Conservation (phyloP, 2,329 filamentous ascomycete genomes). For the Cladosporium cucumerinum region DNA sequence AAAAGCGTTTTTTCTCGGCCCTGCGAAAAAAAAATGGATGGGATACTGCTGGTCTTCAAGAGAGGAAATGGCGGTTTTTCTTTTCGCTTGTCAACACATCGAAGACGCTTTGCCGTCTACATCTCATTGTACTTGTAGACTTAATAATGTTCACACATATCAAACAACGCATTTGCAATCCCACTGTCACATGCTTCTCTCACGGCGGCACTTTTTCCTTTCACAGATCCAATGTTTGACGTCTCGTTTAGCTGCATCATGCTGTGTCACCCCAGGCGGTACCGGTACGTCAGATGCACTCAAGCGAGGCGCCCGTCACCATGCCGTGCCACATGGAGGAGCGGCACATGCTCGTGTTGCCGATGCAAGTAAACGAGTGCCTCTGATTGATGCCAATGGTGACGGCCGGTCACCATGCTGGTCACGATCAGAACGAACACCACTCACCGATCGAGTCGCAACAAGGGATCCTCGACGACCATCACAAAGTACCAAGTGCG, state of each 20-base stretch:
- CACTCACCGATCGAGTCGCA: not conserved
- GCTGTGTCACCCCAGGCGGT: slow-evolving; percentile 15
- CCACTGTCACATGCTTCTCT: slow-evolving; percentile 3
- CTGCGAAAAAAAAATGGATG: not conserved
- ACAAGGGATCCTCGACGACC: slow-evolving; percentile 5
- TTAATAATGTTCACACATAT: slow-evolving; percentile 14
- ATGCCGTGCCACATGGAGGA: slow-evolving; percentile 14
- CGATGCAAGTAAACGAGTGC: slow-evolving; percentile 17
- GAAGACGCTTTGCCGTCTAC: slow-evolving; percentile 14
- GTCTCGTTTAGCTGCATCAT: slow-evolving; percentile 14
- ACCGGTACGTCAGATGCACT: slow-evolving; percentile 12
- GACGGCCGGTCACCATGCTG: not conserved
- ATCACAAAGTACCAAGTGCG: slow-evolving; percentile 1
- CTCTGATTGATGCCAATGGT: slow-evolving; percentile 1
- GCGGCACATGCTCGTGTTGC: slow-evolving; percentile 16
- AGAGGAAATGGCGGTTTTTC: not conserved
- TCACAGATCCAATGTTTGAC: slow-evolving; percentile 3
- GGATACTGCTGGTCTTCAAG: not conserved
- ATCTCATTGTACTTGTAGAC: slow-evolving; percentile 18
- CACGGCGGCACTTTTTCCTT: not conserved
- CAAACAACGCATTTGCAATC: not conserved
- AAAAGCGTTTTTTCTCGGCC: slow-evolving; percentile 7
- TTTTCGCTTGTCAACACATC: not conserved
- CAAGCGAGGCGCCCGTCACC: slow-evolving; percentile 16
- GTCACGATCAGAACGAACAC: not conserved